Base-by-base conservation (phyloP, 208 protist species). In the Leishmania lainsoni region DNA sequence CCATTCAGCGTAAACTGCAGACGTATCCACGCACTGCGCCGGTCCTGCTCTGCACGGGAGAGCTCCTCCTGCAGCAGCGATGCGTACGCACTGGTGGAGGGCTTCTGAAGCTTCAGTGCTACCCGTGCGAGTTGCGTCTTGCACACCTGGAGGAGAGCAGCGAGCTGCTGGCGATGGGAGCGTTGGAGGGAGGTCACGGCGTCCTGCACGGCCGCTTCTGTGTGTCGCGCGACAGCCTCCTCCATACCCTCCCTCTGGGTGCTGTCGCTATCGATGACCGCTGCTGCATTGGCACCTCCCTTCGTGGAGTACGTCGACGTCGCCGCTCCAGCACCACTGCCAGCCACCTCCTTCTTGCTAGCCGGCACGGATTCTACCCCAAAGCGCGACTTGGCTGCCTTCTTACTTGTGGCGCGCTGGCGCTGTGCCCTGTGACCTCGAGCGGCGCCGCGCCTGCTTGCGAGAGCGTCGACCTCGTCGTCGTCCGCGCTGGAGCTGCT, bases 21-120 rank as follows among this genome's bases (percentile, higher is more conserved):
- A 29, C 88, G 81, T 73, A 87, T 84, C 29, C 68, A 65, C 49
- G 75, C 86, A 14, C 83, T 84, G 3, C 65, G 83, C 49, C 81
- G 80, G 48, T 86, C 63, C 4, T 72, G 49, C 82, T 83, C 72
- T 6, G 87, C 85, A 26, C 79, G 66, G 39, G 83, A 39, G 3
- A 78, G 81, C 78, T 93, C 79, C 78, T 86, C 78, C 54, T 86
- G 68, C 29, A 93, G 79, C 59, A 91, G 54, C n/a, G 78, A 48
- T n/a, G 58, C 48, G 65, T 93, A 91, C 20, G 69, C 79, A 39
- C 22, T 35, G 17, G 90, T 93, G 80, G 79, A 78, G 39, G 90
- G 90, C 66, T 81, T 80, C 52, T 88, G 87, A 10, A 86, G 81
- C 68, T 91, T 89, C 42, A 90, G 76, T 54, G 85, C 84, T 9